Conservation (phyloP, 768 basidiomycete genomes). For the Suillus paluster region DNA sequence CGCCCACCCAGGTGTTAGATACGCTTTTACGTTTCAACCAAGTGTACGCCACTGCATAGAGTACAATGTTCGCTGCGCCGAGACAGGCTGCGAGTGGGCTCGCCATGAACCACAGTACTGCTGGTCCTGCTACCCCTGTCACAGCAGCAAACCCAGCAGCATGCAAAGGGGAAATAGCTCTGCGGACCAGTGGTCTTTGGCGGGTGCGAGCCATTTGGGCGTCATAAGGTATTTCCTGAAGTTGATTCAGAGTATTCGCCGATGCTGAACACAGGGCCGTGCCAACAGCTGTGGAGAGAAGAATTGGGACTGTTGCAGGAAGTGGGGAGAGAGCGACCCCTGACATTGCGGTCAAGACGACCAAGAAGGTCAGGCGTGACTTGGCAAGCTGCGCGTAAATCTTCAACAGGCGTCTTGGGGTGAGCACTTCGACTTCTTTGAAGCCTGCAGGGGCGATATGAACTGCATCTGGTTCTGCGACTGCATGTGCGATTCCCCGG, state of each 20-base stretch:
- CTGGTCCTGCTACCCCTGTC: constrained; percentile 81
- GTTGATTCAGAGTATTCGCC: constrained; percentile 93
- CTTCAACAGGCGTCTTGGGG: constrained; percentile 56
- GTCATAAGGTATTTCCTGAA: constrained; percentile 94
- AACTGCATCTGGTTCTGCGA: constrained; percentile 9
- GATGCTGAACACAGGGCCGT: constrained; percentile 91
- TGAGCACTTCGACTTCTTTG: constrained; percentile 46
- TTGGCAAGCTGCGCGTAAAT: constrained; percentile 87
- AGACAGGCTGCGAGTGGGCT: constrained; percentile 86
- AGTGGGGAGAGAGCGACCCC: constrained; percentile 93
- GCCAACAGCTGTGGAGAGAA: constrained; percentile 87
- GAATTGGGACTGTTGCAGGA: constrained; percentile 79
- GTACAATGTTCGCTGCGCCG: constrained; percentile 80
- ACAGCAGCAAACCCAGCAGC: constrained; percentile 76
- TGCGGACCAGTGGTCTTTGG: constrained; percentile 81
- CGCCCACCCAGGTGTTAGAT: constrained; percentile 93
- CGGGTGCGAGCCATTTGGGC: constrained; percentile 96
- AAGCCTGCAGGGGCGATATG: constrained; percentile 31
- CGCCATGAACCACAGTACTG: constrained; percentile 78
- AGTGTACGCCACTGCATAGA: constrained; percentile 94
- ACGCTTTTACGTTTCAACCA: constrained; percentile 85
- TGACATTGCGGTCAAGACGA: constrained; percentile 88
- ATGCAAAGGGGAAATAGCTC: constrained; percentile 84
- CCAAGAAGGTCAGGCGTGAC: constrained; percentile 77
- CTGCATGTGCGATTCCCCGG: constrained; percentile 19